Percentiles rank a stretch among this genome's conserved stretches.
Conservation (phyloP, 1,284 basidiomycete genomes). For the Trichosporon coremiiforme region DNA sequence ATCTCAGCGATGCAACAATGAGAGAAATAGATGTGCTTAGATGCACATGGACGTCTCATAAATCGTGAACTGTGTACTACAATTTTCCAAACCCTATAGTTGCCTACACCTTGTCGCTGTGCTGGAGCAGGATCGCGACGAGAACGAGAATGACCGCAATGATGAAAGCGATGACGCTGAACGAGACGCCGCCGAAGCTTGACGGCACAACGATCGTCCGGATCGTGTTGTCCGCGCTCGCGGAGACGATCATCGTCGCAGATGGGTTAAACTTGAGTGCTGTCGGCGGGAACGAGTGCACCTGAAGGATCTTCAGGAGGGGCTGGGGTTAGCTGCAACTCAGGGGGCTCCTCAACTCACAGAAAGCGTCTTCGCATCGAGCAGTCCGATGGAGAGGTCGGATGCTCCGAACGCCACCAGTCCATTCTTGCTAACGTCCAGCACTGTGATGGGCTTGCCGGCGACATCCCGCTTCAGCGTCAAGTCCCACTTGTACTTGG, state of each 20-base stretch:
- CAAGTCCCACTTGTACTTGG: conserved; percentile 53
- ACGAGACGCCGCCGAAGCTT: conserved; percentile 43
- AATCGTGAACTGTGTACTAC: conserved; percentile 18
- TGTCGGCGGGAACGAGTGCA: conserved; percentile 94
- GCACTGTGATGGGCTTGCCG: conserved; percentile 77
- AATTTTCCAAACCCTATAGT: too few relatives aligned
- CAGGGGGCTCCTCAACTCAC: conserved; percentile 64
- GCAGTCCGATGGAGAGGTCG: conserved; percentile 79
- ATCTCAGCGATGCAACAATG: neutral
- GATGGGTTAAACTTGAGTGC: conserved; percentile 83
- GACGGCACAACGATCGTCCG: conserved; percentile 75
- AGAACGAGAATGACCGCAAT: conserved; percentile 24
- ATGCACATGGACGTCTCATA: conserved; percentile 14
- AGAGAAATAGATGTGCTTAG: neutral
- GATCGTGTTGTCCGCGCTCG: conserved; percentile 86
- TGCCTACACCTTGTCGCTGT: neutral
- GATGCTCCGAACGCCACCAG: conserved; percentile 84
- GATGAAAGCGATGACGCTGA: conserved; percentile 21
- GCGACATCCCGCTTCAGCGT: conserved; percentile 60
- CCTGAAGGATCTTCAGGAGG: conserved; percentile 80
- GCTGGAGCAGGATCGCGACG: conserved; percentile 20
- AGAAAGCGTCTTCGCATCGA: conserved; percentile 76
- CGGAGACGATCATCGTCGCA: conserved; percentile 80
- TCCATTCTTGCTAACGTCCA: conserved; percentile 87
- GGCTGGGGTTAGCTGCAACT: conserved; percentile 65